These are phyloP conservation scores for Trichoderma sp. DNA, from an alignment of 2,329 filamentous ascomycete species.

Conservation along the genomic window DNA sequence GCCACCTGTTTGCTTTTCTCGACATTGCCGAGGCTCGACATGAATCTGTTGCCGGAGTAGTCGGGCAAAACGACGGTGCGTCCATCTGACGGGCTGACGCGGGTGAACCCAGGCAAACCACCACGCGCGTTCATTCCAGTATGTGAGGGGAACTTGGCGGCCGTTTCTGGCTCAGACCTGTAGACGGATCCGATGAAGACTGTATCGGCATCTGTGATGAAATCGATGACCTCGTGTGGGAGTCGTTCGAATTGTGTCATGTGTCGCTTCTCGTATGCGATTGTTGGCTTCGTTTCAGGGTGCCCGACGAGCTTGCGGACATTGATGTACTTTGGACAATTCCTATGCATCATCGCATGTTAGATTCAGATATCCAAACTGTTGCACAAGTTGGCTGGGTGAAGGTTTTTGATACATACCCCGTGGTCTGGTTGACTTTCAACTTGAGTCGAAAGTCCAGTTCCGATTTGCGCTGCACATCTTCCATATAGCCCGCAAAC, in stretches of 20 bases:
- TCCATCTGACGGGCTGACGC: conserved; percentile 24
- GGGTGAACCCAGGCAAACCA: conserved; percentile 21
- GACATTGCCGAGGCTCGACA: conserved; percentile 24
- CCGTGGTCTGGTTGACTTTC: conserved; percentile 21
- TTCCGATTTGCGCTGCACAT: conserved; percentile 1
- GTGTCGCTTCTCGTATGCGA: conserved; percentile 17
- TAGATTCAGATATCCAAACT: not conserved
- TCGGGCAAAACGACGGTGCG: conserved; percentile 18
- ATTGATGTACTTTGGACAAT: conserved; percentile 27
- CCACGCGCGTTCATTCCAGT: conserved; percentile 21
- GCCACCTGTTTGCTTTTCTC: conserved; percentile 13
- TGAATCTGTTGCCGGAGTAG: conserved; percentile 26
- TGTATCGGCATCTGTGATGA: conserved; percentile 23
- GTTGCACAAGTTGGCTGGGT: not conserved
- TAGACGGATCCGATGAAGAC: conserved; percentile 25
- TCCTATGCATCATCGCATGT: not conserved
- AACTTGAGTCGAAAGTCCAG: conserved; percentile 15
- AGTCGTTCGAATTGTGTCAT: conserved; percentile 20
- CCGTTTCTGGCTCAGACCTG: conserved; percentile 1
- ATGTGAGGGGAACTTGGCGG: conserved; percentile 12
- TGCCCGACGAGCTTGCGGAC: conserved; percentile 7
- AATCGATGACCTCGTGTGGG: conserved; percentile 18
- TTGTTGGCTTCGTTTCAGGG: conserved; percentile 2
- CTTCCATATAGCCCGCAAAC: conserved; percentile 22
- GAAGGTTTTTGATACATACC: conserved; percentile 1